Evolutionary conservation across 2,329 filamentous ascomycete species (phyloP), one percentile per base, ranked within the genome.

Genomic region (Venturiaceae sp.): DNA sequence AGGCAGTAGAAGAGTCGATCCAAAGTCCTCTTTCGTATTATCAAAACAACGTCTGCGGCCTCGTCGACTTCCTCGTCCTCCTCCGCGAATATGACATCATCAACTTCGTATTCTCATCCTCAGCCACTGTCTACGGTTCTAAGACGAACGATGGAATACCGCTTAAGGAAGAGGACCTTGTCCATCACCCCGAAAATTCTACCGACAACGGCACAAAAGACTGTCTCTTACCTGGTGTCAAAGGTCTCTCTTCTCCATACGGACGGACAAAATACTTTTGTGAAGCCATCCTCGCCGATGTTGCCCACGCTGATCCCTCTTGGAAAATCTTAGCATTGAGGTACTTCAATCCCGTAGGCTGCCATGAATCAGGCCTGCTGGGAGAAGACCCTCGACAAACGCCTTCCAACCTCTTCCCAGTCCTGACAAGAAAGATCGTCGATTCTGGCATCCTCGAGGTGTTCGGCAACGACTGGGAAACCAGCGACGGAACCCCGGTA

Each of bases 291-390:
- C 72, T 87, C 14, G 80, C 81, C 14, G 84, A 87, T 65, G 70
- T 84, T 46, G 83, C 82, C 16, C 70, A 74, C 19, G 79, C 84
- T 2, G 82, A 86, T 66, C 77, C 82, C 5, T 75, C 78, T 23
- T 85, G 83, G 82, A 79, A 78, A 16, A 83, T 86, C 63, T 81
- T 83, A 34, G 81, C 82, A 5, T 73, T 87, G 32, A 77, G 84
- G 33, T 87, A 87, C 69, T 87, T 87, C 73, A 87, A 86, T 62
- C 84, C 84, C 1, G 80, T 85, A 57, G 84, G 84, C 6, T 86
- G 83, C 67, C 82, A 87, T 65, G 74, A 81, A 26, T 84, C 82
- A 3, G 84, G 83, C 14, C 72, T 84, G 6, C 73, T 87, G 9
- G 82, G 83, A 21, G 84, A 87, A 71, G 81, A 85, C 66, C 83